Evolutionary conservation across 2,329 filamentous ascomycete species (phyloP), one percentile per base, ranked within the genome.

Genomic region (Curvularia lunata): DNA sequence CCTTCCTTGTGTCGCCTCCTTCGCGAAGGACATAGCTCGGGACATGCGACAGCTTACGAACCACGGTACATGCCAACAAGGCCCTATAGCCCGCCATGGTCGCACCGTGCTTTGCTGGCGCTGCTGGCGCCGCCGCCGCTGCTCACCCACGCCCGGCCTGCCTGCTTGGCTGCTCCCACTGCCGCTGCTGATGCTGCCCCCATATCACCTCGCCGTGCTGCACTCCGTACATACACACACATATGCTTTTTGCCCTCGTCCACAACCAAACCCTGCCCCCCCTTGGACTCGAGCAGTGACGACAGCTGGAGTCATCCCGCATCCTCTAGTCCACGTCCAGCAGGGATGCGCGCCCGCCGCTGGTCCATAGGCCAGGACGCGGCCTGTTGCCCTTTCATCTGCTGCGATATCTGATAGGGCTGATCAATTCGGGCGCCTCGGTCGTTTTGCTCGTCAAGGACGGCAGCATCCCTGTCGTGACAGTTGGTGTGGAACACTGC

Each of bases 401-500:
- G 63, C 64, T 63, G 62, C 61, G 63, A 61, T 68, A 59, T 58
- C 63, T 64, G 62, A 68, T 73, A 74, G 71, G 70, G 69, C 72
- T 74, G 70, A 64, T 67, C 37, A 18, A 66, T 64, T 63, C 68
- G 65, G 62, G 56, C 66, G 68, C 70, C 66, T 68, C 70, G 61
- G 67, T 56, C 66, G 55, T 59, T 64, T 65, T 60, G 54, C 65
- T 64, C 40, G 42, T 54, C 37, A 27, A 40, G 37, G 34, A 57
- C 51, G 45, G 45, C 51, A 50, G n/a, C 55, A 58, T 34, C 55
- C 55, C 51, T 58, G 55, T 41, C 46, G 32, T 55, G 60, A 59
- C 53, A 66, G 68, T 71, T 72, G 64, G 67, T 70, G 67, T 65
- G 55, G 61, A 56, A 56, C 64, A 54, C 45, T 55, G 56, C 30